Evolutionary conservation across 306 rosid species (phyloP), one percentile per base, ranked within the genome.

Genomic region (Chamaecrista fasciculata): DNA sequence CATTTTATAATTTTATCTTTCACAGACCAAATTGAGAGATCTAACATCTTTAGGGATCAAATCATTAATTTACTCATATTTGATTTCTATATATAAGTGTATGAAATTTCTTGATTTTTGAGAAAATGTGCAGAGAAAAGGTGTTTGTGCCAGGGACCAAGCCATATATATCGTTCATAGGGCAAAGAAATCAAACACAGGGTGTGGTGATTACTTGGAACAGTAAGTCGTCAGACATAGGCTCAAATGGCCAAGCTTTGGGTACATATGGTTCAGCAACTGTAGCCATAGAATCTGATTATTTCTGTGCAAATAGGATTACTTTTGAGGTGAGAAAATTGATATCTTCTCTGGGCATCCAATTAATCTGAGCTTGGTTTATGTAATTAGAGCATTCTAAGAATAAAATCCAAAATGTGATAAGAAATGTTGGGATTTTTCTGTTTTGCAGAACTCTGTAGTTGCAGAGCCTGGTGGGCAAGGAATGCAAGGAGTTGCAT

Each of bases 401-500:
- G n/a, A n/a, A n/a, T n/a, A n/a, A n/a, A n/a, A n/a, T n/a, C n/a
- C n/a, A n/a, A n/a, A n/a, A n/a, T n/a, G n/a, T n/a, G n/a, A n/a
- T n/a, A n/a, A n/a, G n/a, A n/a, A n/a, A n/a, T n/a, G n/a, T n/a
- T n/a, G n/a, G n/a, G n/a, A n/a, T n/a, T n/a, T n/a, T n/a, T n/a
- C n/a, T n/a, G n/a, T n/a, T n/a, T 15, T 67, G 75, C 79, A 94
- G 99, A 94, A 94, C 74, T 69, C 97, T 6, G 89, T 86, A 37
- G 83, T 78, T 44, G 84, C 96, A 9, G 73, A 62, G 33, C 81
- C 89, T 12, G 87, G 95, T 56, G 92, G 78, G 55, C 40, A 46
- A 66, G 96, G 97, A 62, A 94, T 81, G 91, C 99, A 94, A 78
- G 99, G 80, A 70, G 99, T 94, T 37, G 99, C 99, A 8, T 59